Evolutionary conservation across 805 yeast genomes (phyloP).

Genomic region (Spathaspora girioi): DNA sequence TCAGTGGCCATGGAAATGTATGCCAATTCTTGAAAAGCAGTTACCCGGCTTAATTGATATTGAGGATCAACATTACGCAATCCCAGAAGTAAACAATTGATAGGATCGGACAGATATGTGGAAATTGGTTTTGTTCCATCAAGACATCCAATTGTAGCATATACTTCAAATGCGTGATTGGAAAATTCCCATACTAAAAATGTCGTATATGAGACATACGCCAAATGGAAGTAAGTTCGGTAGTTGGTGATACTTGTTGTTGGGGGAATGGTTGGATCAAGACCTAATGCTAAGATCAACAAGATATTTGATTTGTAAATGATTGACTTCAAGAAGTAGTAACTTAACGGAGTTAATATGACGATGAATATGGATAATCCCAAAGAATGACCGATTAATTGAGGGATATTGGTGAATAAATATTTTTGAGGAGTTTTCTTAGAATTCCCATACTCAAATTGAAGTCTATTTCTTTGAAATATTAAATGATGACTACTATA

Average conservation of each 20-base stretch:
- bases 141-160: slow-evolving; percentile 68
- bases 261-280: slow-evolving; percentile 34
- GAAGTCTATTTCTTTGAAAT: slow-evolving; percentile 53
- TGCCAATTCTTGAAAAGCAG: slow-evolving; percentile 76
- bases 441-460: slow-evolving; percentile 41
- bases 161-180: slow-evolving; percentile 59
- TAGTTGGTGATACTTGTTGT: slow-evolving; percentile 21
- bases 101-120: slow-evolving; percentile 55
- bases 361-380: slow-evolving; percentile 25
- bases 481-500: slow-evolving; percentile 51
- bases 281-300: slow-evolving; percentile 24
- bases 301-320: slow-evolving; percentile 37
- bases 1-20: slow-evolving; percentile 53
- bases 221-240: slow-evolving; percentile 22
- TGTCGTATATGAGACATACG: slow-evolving; percentile 30
- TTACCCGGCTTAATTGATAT: slow-evolving; percentile 38
- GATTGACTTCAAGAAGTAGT: slow-evolving; percentile 35
- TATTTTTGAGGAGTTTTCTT: slow-evolving; percentile 37
- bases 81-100: slow-evolving; percentile 62
- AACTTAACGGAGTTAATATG: slow-evolving; percentile 35
- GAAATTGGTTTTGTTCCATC: slow-evolving; percentile 63
- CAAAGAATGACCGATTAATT: slow-evolving; percentile 35
- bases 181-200: slow-evolving; percentile 50
- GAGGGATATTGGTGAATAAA: slow-evolving; percentile 21
- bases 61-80: slow-evolving; percentile 46